Evolutionary conservation across 257 asterid species (phyloP), one percentile per base, ranked within the genome.

Genomic region (Anisodus acutangulus): DNA sequence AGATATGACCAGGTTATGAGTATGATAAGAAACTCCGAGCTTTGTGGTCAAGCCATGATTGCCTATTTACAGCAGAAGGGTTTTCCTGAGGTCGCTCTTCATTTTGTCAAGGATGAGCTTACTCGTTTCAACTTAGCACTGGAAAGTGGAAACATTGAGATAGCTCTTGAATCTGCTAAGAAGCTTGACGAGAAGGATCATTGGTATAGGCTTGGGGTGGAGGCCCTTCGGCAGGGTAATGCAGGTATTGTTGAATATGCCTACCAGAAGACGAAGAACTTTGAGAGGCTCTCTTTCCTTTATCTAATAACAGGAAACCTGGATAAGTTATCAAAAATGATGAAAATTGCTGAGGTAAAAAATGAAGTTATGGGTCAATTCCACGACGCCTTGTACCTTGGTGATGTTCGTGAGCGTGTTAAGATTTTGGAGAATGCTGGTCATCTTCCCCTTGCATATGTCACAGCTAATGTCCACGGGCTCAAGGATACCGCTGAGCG

Each of bases 1-100:
- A 92, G 92, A 86, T 93, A 87, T 74, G 98, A 95, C 82, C 97
- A 95, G 84, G 99, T 95, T 74, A 94, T 95, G 98, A 92, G 89
- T 88, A 95, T 95, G 98, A 95, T 95, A 71, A 90, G 89, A 87
- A 94, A 93, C 82, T 94, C 99, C 10, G 97, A 93, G 86, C 93
- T 95, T 19, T 94, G 99, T 89, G 99, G 99, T 51, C 98, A 95
- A 88, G 98, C 99, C 85, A 92, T 95, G 98, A 94, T 95, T 86
- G 97, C 99, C 8, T 94, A 95, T 87, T 88, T 95, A 72, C 99
- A 95, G 91, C 99, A 95, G 90, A 94, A 95, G 89, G 99, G 99
- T 76, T 95, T 95, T 85, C 99, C 98, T 9, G 98, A 94, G 90
- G 98, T 95, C 69, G 99, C 99, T 78, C 90, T 95, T 82, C 92